Evolutionary conservation across 805 yeast genomes (phyloP).

Genomic region (Starmerella bacillaris): DNA sequence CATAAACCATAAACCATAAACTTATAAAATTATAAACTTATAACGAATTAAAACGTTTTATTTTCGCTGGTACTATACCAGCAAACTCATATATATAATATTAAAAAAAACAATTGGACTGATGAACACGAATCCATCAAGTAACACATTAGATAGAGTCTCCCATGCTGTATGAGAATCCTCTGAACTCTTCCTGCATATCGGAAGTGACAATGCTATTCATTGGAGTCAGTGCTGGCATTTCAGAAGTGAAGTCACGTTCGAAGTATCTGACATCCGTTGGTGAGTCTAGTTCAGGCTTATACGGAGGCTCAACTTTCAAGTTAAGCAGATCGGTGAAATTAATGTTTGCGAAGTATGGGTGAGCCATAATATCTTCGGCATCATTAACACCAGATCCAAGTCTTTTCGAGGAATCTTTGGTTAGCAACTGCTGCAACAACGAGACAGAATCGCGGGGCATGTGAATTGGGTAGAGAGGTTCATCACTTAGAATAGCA

Average conservation of each 20-base stretch:
- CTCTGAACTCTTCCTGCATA: slow-evolving; percentile 93
- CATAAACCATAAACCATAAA: too few species aligned
- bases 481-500: slow-evolving; percentile 91
- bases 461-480: slow-evolving; percentile 91
- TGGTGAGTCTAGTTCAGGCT: slow-evolving; percentile 72
- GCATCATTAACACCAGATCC: slow-evolving; percentile 87
- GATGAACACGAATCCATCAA: too few species aligned
- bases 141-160: slow-evolving; percentile 19
- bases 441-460: slow-evolving; percentile 90
- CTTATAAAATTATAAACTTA: too few species aligned
- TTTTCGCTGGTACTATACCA: too few species aligned
- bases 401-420: slow-evolving; percentile 68
- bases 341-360: slow-evolving; percentile 75
- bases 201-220: slow-evolving; percentile 68
- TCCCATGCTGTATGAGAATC: slow-evolving; percentile 53
- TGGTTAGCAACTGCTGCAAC: slow-evolving; percentile 73
- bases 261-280: slow-evolving; percentile 89
- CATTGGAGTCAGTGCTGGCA: slow-evolving; percentile 88
- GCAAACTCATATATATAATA: too few species aligned
- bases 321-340: slow-evolving; percentile 68
- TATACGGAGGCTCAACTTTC: slow-evolving; percentile 69
- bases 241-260: slow-evolving; percentile 82
- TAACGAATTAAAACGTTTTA: too few species aligned
- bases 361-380: slow-evolving; percentile 82
- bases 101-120: too few species aligned